A percentile compares a stretch with the other conserved stretches of the same genome.
Conservation (phyloP, 306 rosid species). For the Quercus gilva region DNA sequence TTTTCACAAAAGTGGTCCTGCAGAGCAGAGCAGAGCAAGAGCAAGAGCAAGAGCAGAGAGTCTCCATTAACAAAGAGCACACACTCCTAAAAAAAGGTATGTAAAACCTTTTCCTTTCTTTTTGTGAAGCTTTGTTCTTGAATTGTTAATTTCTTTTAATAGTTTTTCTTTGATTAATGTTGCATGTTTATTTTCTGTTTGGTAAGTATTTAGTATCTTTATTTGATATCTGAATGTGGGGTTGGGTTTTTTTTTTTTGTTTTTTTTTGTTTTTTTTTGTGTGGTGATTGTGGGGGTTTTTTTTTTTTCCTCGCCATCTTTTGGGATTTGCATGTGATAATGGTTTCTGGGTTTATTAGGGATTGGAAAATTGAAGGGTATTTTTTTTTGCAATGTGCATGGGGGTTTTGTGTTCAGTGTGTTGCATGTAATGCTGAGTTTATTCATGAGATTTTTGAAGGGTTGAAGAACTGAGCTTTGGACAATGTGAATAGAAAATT, state of each 20-base stretch:
- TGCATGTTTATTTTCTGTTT: background rate
- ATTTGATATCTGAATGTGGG: background rate
- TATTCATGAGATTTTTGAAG: conserved; percentile 3
- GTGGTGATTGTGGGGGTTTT: background rate
- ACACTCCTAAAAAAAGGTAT: conserved; percentile 2
- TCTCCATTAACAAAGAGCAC: background rate
- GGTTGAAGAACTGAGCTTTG: conserved; percentile 18
- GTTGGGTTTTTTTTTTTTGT: background rate
- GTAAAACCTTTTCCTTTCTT: background rate
- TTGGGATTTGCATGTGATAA: background rate
- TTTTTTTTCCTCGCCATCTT: background rate
- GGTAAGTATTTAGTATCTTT: background rate
- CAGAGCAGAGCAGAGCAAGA: background rate
- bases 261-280: background rate
- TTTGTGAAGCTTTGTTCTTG: background rate
- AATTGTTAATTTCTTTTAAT: background rate
- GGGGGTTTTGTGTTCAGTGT: conserved; percentile 24
- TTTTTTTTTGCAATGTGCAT: conserved; percentile 18
- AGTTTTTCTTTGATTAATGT: background rate
- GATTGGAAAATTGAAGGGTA: conserved; percentile 9
- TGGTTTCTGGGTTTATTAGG: conserved; percentile 7
- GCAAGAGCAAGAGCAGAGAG: background rate
- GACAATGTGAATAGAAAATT: conserved; percentile 49
- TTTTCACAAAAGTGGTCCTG: background rate
- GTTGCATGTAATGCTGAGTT: conserved; percentile 41